Conservation (phyloP, 139 green algal genomes). For the Picochlorum sp. region DNA sequence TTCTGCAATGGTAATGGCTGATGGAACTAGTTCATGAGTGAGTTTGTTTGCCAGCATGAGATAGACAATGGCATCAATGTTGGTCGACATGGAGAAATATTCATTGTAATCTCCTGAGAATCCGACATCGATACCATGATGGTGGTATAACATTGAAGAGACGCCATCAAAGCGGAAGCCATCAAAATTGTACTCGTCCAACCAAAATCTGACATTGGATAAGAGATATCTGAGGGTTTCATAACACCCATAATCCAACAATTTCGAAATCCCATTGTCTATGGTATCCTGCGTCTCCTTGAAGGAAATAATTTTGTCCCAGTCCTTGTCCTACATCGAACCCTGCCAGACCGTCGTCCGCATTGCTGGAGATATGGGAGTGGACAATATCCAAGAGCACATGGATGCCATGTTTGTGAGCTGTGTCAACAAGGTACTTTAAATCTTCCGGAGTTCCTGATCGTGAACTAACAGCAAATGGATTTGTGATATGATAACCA, state of each 20-base stretch:
- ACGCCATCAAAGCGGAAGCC: constrained; percentile 95
- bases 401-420: constrained; percentile 76
- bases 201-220: constrained; percentile 88
- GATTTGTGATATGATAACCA: constrained; percentile 91
- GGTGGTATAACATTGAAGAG: constrained; percentile 95
- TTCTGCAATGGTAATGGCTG: constrained; percentile 81
- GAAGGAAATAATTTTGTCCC: constrained; percentile 77
- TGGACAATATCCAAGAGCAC: constrained; percentile 94
- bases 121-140: constrained; percentile 82
- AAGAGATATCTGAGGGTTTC: constrained; percentile 83
- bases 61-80: constrained; percentile 94
- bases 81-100: constrained; percentile 44
- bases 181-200: constrained; percentile 94
- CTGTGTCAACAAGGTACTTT: constrained; percentile 81
- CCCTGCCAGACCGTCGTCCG: constrained; percentile 80
- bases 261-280: constrained; percentile 78
- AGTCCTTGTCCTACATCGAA: constrained; percentile 80
- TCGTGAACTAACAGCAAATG: constrained; percentile 71
- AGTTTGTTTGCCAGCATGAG: constrained; percentile 89
- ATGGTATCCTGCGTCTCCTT: constrained; percentile 79
- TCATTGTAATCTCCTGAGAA: constrained; percentile 73
- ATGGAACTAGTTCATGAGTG: constrained; percentile 57
- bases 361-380: constrained; percentile 80
- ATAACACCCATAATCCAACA: constrained; percentile 84
- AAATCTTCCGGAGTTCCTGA: constrained; percentile 86